A percentile compares a stretch with the other conserved stretches of the same genome.
phyloP scores from a whole-genome alignment of 1,284 basidiomycete genomes.

The Pyrrhoderma lamaoense region DNA sequence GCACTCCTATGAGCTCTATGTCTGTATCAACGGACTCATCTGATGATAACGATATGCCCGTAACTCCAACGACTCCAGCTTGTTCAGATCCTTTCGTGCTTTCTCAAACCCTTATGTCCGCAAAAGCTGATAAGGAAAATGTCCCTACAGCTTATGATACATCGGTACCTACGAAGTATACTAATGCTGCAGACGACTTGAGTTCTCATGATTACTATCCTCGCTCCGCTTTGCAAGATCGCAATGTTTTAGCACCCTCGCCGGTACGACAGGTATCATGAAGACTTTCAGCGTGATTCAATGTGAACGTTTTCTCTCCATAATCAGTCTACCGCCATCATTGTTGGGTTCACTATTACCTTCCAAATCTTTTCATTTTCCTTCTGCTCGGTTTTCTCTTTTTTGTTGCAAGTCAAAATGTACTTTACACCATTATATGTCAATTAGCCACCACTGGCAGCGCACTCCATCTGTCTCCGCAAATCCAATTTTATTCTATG shows the following conservation, averaged over 20 bases:
- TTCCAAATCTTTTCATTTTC: constrained; percentile 4
- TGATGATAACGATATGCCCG: constrained; percentile 61
- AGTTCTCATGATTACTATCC: constrained; percentile 62
- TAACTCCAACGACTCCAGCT: constrained; percentile 66
- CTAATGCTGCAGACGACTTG: constrained; percentile 62
- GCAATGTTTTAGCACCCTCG: constrained; percentile 35
- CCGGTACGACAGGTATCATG: constrained; percentile 17
- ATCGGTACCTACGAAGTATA: constrained; percentile 52
- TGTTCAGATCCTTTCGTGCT: constrained; percentile 37
- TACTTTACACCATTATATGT: constrained; percentile 18
- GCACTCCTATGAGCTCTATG: constrained; percentile 66
- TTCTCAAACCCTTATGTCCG: constrained; percentile 45
- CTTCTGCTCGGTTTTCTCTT: constrained; percentile 1
- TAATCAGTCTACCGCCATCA: constrained; percentile 2
- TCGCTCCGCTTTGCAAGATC: constrained; percentile 63
- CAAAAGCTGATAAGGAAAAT: constrained; percentile 73
- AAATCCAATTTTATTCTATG: constrained; percentile 30
- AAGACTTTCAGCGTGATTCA: constrained; percentile 24
- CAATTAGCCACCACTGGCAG: constrained; percentile 17
- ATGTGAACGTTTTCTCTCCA: background rate
- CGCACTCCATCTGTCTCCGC: constrained; percentile 18
- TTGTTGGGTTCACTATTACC: constrained; percentile 7
- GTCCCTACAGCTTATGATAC: constrained; percentile 60
- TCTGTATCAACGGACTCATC: constrained; percentile 60
- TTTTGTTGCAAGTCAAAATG: constrained; percentile 17